Evolutionary conservation across 371 early-diverging fungal species (phyloP), one percentile per base, ranked within the genome.

Genomic region (Saksenaea oblongispora): DNA sequence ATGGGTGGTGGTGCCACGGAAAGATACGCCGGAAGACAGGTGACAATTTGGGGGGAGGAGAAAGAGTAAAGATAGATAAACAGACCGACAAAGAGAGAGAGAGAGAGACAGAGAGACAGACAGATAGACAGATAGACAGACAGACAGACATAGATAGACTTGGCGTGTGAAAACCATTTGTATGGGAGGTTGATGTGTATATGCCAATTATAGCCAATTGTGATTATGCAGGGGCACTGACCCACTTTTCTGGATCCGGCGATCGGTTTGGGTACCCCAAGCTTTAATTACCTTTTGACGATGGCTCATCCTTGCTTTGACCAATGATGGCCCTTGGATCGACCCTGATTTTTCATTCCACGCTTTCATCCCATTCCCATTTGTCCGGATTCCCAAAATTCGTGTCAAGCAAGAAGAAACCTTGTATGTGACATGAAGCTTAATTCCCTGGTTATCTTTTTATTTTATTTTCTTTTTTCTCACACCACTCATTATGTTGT

Each of bases 201-300:
- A 22, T 47, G 10, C 51, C 51, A 47, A 47, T 47, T 47, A 18
- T 47, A 47, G 51, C 27, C 22, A 47, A 47, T 47, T 47, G 51
- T 47, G 51, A 47, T 47, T 47, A 47, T 47, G 51, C 51, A 47
- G 51, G 51, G 51, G 51, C 51, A 47, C 51, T 47, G 51, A 47
- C 51, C 51, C 51, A 22, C 22, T 47, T 47, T 47, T 47, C 51
- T 47, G 51, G 51, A 47, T 47, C 51, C 51, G 51, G 51, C 51
- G 51, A 47, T 47, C 51, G 51, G 51, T 47, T 47, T 47, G 51
- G 51, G 51, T 47, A 47, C 51, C 51, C 51, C 51, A 47, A 47
- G 51, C 17, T 22, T 47, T 14, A 47, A 47, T 47, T 47, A 47
- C 51, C 22, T 47, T 47, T 47, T 47, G 51, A 47, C 51, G 51